Base-by-base conservation (phyloP, 768 basidiomycete species). In the Cystofilobasidium capitatum region DNA sequence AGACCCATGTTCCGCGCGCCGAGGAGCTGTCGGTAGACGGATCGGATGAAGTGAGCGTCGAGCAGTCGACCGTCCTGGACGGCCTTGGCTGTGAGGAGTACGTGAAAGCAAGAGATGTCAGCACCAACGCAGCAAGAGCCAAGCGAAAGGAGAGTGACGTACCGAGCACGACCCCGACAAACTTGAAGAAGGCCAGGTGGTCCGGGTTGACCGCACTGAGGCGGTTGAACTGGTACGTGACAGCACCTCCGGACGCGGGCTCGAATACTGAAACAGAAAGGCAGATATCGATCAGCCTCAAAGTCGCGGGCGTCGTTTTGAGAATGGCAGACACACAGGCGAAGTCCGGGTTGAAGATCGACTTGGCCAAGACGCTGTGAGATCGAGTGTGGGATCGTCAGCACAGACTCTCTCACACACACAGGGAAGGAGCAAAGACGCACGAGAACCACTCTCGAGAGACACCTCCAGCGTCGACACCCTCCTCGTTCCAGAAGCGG, bases 321-420 rank as follows among this genome's bases (percentile, higher is more conserved):
- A 73, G 72, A 96, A 14, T 2, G 31, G n/a, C 33, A 33, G 31
- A 62, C 35, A n/a, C 55, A 57, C 39, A 24, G 20, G 68, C 68
- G 33, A 69, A 96, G 79, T 94, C 91, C 31, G 96, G 94, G 76
- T 99, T 91, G 79, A 99, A 99, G 88, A 99, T 99, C 77, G 96
- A 92, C 60, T 92, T 84, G 1, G 96, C 93, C 22, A 99, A 85
- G 61, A 96, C 94, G 73, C 92, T 89, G 86, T 8, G 29, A 24
- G 39, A 57, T 8, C 26, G 3, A 26, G 29, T 24, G 26, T n/a
- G 26, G 3, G n/a, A 16, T 13, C n/a, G 35, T 24, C n/a, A 49
- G n/a, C n/a, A 36, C 3, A 35, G 57, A 45, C 20, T 1, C 2
- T 20, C 22, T n/a, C 24, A 3, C 12, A 5, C 49, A 12, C 4